Evolutionary conservation across 2,329 filamentous ascomycete genomes (phyloP).

Genomic region (Fusarium gaditjirri): DNA sequence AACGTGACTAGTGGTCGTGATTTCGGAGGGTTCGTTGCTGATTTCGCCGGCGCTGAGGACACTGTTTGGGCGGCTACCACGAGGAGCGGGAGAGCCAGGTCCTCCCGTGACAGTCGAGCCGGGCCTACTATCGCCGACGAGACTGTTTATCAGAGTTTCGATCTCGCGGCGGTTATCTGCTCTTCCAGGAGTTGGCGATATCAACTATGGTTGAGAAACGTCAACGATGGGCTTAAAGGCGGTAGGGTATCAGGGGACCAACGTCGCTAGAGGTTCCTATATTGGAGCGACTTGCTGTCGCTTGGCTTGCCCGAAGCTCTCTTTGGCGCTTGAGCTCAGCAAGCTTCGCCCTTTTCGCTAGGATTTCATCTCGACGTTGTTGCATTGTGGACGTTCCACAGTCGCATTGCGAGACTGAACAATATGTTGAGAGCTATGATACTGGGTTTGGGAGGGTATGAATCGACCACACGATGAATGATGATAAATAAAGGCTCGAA

Average conservation of each 20-base stretch:
- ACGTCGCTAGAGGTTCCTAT: conserved; percentile 78
- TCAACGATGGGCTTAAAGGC: conserved; percentile 26
- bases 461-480: neutral
- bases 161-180: conserved; percentile 78
- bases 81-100: conserved; percentile 71
- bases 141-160: conserved; percentile 84
- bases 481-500: neutral
- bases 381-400: conserved; percentile 65
- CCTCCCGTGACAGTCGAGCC: conserved; percentile 72
- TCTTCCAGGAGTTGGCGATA: conserved; percentile 76
- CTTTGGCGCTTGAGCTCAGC: conserved; percentile 94
- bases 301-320: conserved; percentile 82
- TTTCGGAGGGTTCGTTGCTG: conserved; percentile 78
- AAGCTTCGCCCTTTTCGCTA: conserved; percentile 96
- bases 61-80: conserved; percentile 84
- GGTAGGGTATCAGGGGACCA: conserved; percentile 48
- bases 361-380: conserved; percentile 93
- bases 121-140: conserved; percentile 82
- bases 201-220: conserved; percentile 53
- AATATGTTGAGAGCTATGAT: conserved; percentile 38
- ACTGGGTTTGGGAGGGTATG: neutral
- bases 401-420: conserved; percentile 60
- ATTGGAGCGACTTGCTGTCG: conserved; percentile 74
- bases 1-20: conserved; percentile 59
- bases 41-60: conserved; percentile 84